Base-by-base conservation (phyloP, 2,329 filamentous ascomycete genomes). In the Diplodia mutila region DNA sequence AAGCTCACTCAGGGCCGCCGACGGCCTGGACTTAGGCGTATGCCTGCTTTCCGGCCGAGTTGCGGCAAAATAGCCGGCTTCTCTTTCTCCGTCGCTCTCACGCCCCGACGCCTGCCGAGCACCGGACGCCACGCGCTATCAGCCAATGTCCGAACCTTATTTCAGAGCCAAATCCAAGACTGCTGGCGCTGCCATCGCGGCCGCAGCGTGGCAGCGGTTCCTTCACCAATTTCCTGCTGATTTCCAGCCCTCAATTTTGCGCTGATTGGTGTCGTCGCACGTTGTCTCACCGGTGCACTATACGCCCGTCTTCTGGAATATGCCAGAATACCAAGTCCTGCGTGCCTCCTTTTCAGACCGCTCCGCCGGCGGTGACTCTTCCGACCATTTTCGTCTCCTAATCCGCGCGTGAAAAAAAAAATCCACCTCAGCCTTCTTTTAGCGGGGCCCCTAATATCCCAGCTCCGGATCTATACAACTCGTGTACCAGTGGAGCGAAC, bases 121-220 rank as follows among this genome's bases (percentile, higher is more conserved):
- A 8, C 42, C 59, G 59, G 59, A 11, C 27, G 42, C 27, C 51
- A 29, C 51, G 49, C 25, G 39, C 55, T 34, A 61, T 61, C 39
- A 61, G 57, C 57, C 57, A 61, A 61, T 61, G 57, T 48, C 57
- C 57, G 57, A 61, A 61, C 57, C 57, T 61, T 61, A 61, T 29
- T 61, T 32, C 57, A 61, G 57, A 48, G 57, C 39, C 57, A 61
- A 59, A 63, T 27, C 52, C 52, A 32, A n/a, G 52, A 54, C 25
- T 27, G 18, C 11, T 27, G 49, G 21, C 49, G 49, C 48, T 6
- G 23, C 11, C 48, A 42, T 1, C n/a, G 34, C 16, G 12, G 32
- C n/a, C 32, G 18, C 32, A 37, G 34, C 34, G 34, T 37, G 34
- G 34, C 34, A 37, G 34, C 34, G 34, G 9, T 11, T 57, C n/a